These are phyloP conservation scores for Scutellaria barbata DNA, from an alignment of 257 asterid genomes.

Conservation along the genomic window DNA sequence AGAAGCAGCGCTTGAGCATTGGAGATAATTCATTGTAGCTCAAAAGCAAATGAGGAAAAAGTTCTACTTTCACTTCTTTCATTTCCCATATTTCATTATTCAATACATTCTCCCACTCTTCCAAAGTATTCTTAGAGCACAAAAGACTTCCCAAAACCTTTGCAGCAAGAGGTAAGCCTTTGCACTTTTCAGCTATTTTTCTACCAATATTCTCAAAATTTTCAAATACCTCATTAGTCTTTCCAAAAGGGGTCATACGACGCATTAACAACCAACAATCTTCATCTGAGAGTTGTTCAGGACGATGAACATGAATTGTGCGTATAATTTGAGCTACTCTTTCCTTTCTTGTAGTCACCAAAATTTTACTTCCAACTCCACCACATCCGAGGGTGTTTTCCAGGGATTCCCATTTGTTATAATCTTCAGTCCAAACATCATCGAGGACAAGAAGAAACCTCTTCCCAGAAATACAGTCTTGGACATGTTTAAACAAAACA, in stretches of 20 bases:
- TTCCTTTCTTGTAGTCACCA: slow-evolving; percentile 44
- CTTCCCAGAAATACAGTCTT: not conserved
- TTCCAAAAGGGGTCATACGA: slow-evolving; percentile 36
- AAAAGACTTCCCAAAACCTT: slow-evolving; percentile 44
- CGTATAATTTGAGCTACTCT: slow-evolving; percentile 42
- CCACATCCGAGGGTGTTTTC: not conserved
- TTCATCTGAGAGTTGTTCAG: slow-evolving; percentile 32
- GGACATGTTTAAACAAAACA: not conserved
- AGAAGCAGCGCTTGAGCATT: slow-evolving; percentile 44
- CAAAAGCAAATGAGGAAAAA: slow-evolving; percentile 33
- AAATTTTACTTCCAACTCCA: slow-evolving; percentile 27
- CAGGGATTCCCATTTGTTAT: slow-evolving; percentile 21
- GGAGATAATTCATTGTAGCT: slow-evolving; percentile 44
- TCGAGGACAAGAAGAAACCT: slow-evolving; percentile 33
- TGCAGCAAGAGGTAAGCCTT: slow-evolving; percentile 52
- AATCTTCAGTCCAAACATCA: slow-evolving; percentile 32
- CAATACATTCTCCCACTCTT: slow-evolving; percentile 51
- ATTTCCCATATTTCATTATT: slow-evolving; percentile 42
- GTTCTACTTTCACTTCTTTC: slow-evolving; percentile 34
- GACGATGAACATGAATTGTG: not conserved
- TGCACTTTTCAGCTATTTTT: slow-evolving; percentile 46
- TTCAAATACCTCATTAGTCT: slow-evolving; percentile 8
- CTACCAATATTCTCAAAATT: slow-evolving; percentile 27
- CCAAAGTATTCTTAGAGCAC: slow-evolving; percentile 33
- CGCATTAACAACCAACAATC: slow-evolving; percentile 46